These are phyloP conservation scores for Aspergillus spinulosporus DNA, from an alignment of 2,329 filamentous ascomycete species.

Conservation along the genomic window DNA sequence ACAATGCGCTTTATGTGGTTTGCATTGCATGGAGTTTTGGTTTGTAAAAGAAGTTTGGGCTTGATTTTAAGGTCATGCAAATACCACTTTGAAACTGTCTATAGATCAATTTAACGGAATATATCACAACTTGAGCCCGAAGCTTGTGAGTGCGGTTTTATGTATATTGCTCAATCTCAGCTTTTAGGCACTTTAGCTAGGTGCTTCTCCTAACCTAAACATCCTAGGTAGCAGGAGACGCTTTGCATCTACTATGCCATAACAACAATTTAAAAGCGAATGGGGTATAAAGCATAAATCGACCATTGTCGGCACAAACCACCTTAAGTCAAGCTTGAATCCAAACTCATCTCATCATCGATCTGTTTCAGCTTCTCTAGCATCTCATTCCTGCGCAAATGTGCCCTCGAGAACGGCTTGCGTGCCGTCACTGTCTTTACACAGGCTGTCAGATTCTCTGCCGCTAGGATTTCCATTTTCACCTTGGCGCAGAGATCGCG, in stretches of 20 bases:
- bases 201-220: neutral
- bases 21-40: constrained; percentile 20
- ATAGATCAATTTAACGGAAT: constrained; percentile 4
- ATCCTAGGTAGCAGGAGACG: neutral
- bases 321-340: neutral
- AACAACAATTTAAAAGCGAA: neutral
- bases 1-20: constrained; percentile 17
- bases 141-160: too few relatives aligned
- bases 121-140: neutral
- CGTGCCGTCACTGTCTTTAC: constrained; percentile 25
- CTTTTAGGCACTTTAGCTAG: neutral
- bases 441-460: constrained; percentile 13
- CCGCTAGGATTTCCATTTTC: constrained; percentile 36
- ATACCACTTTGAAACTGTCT: constrained; percentile 12
- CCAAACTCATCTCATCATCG: constrained; percentile 3
- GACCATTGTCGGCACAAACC: neutral
- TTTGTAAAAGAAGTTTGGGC: constrained; percentile 7
- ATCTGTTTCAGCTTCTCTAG: constrained; percentile 12
- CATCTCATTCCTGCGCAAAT: constrained; percentile 28
- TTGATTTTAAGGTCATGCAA: constrained; percentile 1
- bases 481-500: constrained; percentile 41
- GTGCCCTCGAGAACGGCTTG: constrained; percentile 32
- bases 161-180: neutral
- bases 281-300: neutral
- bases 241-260: neutral